phyloP scores from a whole-genome alignment of 495 filamentous ascomycete genomes.

The Stereocaulon alpinum region DNA sequence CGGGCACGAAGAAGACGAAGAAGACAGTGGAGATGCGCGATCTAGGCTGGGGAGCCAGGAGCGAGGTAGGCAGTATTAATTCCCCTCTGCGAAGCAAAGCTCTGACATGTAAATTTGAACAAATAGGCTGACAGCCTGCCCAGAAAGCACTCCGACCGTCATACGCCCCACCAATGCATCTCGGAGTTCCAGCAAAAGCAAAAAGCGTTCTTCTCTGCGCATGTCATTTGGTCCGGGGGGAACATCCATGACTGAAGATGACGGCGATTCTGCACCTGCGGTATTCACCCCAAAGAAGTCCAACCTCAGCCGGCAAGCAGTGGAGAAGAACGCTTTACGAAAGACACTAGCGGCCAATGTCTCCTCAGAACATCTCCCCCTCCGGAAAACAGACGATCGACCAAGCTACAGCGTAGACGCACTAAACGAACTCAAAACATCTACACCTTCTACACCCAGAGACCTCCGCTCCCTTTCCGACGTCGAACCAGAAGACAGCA shows the following conservation, averaged over 20 bases:
- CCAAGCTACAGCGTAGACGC: conserved; percentile 83
- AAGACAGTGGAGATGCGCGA: not conserved
- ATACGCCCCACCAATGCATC: conserved; percentile 15
- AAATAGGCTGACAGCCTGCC: conserved; percentile 18
- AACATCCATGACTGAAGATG: conserved; percentile 43
- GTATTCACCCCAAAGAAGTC: conserved; percentile 60
- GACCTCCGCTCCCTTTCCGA: conserved; percentile 33
- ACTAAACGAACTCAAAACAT: conserved; percentile 69
- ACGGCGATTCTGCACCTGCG: conserved; percentile 44
- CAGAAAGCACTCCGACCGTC: conserved; percentile 21
- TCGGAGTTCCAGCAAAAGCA: conserved; percentile 41
- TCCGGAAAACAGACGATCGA: conserved; percentile 52
- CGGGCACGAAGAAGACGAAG: conserved; percentile 40
- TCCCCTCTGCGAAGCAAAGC: not conserved
- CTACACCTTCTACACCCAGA: conserved; percentile 70
- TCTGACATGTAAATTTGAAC: conserved; percentile 10
- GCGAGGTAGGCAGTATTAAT: conserved; percentile 24
- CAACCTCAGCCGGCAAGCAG: conserved; percentile 54
- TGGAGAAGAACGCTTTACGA: conserved; percentile 61
- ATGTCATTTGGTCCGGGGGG: conserved; percentile 66
- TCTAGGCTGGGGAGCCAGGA: conserved; percentile 8
- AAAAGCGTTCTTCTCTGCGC: conserved; percentile 52
- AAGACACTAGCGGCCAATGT: conserved; percentile 36
- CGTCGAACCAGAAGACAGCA: conserved; percentile 40
- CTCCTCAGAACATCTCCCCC: conserved; percentile 36